Percentiles rank a stretch among this genome's conserved stretches.
Conservation (phyloP, 2,329 filamentous ascomycete genomes). For the Penicillium sp. region DNA sequence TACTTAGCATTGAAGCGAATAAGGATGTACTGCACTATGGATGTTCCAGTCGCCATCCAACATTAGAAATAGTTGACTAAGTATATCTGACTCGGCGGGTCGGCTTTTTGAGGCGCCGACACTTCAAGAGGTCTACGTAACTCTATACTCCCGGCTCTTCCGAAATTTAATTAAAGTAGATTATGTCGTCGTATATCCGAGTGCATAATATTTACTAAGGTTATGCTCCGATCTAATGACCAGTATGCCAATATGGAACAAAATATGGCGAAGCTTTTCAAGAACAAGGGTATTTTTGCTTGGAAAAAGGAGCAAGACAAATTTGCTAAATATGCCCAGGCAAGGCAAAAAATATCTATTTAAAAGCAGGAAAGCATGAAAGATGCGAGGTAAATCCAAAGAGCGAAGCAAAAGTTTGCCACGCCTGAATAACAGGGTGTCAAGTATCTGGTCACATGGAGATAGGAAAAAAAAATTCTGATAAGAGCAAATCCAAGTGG, state of each 20-base stretch:
- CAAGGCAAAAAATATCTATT: not conserved
- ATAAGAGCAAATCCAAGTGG: conserved; percentile 10
- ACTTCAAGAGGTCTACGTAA: not conserved
- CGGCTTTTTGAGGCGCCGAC: not conserved
- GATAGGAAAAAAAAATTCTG: conserved; percentile 1
- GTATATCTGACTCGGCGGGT: not conserved
- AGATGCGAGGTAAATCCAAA: too few species aligned
- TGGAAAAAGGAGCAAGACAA: too few species aligned
- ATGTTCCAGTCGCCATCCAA: too few species aligned
- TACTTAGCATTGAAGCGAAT: too few species aligned
- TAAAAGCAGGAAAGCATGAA: too few species aligned
- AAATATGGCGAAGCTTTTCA: too few species aligned
- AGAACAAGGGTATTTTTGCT: too few species aligned
- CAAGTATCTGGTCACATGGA: conserved; percentile 5
- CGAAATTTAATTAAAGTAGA: not conserved
- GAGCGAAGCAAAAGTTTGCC: too few species aligned
- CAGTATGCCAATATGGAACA: not conserved
- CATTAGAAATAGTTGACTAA: not conserved
- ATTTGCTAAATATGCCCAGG: too few species aligned
- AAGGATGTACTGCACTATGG: not conserved
- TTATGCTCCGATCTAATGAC: too few species aligned
- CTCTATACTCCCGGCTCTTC: not conserved
- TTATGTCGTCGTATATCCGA: not conserved
- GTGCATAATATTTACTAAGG: not conserved
- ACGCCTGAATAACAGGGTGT: not conserved